Conservation (phyloP, 2,329 filamentous ascomycete species). For the Cercospora brassicicola region DNA sequence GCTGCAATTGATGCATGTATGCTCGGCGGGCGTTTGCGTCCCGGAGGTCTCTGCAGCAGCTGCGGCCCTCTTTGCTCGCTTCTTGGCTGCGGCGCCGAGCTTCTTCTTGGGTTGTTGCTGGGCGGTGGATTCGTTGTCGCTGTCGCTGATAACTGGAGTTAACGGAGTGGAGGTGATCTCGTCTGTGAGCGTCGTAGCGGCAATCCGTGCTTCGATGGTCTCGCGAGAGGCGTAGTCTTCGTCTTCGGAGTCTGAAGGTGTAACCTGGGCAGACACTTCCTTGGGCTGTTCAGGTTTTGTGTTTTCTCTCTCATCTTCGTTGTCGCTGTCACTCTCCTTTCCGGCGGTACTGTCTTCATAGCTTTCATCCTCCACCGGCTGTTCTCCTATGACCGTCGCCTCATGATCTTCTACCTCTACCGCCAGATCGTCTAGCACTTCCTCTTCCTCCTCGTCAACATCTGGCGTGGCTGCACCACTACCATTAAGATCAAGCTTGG, state of each 20-base stretch:
- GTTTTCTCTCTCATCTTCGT: constrained; percentile 4
- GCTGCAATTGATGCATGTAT: constrained; percentile 75
- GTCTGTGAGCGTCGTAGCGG: constrained; percentile 21
- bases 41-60: constrained; percentile 38
- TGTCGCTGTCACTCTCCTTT: background rate
- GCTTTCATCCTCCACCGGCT: background rate
- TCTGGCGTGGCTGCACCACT: constrained; percentile 38
- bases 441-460: constrained; percentile 38
- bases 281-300: background rate
- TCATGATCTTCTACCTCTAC: constrained; percentile 29
- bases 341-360: constrained; percentile 3
- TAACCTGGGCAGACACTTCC: background rate
- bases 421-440: constrained; percentile 32
- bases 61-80: constrained; percentile 51
- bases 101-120: constrained; percentile 36
- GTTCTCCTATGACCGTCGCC: background rate
- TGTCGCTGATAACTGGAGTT: background rate
- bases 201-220: constrained; percentile 45
- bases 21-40: constrained; percentile 42
- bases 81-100: constrained; percentile 51
- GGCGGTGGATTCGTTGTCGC: background rate
- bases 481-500: constrained; percentile 53
- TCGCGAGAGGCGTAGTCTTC: constrained; percentile 48
- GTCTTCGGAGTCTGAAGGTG: constrained; percentile 13
- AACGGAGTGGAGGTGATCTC: constrained; percentile 15